Evolutionary conservation across 1,139 yeast genomes (phyloP).

Genomic region (Protomyces pachydermus): DNA sequence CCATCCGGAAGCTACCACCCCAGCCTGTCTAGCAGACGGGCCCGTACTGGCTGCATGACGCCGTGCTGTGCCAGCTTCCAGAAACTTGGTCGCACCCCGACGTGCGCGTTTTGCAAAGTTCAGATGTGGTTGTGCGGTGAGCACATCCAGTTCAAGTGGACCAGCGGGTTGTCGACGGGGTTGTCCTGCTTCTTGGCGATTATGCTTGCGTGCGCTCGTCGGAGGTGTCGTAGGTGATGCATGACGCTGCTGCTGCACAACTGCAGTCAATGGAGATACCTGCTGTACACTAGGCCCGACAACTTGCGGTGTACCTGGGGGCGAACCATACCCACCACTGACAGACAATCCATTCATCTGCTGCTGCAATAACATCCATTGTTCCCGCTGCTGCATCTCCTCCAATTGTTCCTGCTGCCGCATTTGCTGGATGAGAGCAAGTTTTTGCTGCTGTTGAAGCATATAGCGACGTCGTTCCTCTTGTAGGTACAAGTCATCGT

Average conservation of each 20-base stretch:
- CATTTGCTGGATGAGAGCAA: not conserved
- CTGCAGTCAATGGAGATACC: not conserved
- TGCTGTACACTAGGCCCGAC: not conserved
- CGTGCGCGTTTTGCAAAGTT: slow-evolving; percentile 14
- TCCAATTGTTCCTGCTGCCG: not conserved
- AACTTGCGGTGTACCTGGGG: not conserved
- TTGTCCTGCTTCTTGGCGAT: not conserved
- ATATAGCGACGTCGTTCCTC: not conserved
- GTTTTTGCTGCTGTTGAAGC: slow-evolving; percentile 2
- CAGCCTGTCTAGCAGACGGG: not conserved
- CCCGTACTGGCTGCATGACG: not conserved
- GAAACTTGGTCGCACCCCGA: not conserved
- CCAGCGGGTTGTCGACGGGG: slow-evolving; percentile 15
- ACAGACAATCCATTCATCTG: not conserved
- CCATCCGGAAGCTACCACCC: not conserved
- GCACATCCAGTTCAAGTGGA: slow-evolving; percentile 7
- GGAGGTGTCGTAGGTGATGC: not conserved
- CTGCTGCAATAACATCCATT: slow-evolving; percentile 3
- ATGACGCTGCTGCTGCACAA: not conserved
- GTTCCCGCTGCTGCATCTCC: not conserved
- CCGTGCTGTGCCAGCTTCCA: slow-evolving; percentile 13
- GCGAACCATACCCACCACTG: not conserved
- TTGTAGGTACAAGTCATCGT: not conserved
- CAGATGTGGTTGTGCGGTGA: slow-evolving; percentile 1
- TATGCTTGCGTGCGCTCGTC: not conserved